These are phyloP conservation scores for Iberis amara DNA, from an alignment of 441 rosid species.

Conservation along the genomic window DNA sequence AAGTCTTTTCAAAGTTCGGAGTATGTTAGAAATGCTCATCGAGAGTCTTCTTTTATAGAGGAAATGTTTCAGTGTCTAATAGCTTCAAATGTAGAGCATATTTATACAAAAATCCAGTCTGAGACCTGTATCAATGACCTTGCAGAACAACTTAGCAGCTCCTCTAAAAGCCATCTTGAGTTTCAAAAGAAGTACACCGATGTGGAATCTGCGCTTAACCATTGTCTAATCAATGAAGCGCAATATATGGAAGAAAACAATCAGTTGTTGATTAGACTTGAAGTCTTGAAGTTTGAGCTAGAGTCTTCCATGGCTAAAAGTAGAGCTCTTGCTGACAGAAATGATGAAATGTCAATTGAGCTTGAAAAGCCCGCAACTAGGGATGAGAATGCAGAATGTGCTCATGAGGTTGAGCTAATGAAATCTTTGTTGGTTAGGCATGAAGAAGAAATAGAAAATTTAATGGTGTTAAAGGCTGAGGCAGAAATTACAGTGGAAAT, in stretches of 20 bases:
- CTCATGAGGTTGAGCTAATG: slow-evolving; percentile 48
- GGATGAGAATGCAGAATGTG: slow-evolving; percentile 37
- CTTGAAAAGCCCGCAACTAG: slow-evolving; percentile 41
- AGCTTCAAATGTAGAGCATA: slow-evolving; percentile 49
- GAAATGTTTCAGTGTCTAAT: slow-evolving; percentile 53
- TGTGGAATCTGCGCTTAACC: slow-evolving; percentile 45
- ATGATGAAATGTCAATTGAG: slow-evolving; percentile 39
- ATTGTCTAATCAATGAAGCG: slow-evolving; percentile 50
- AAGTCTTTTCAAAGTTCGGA: slow-evolving; percentile 40
- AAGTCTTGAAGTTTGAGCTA: slow-evolving; percentile 52
- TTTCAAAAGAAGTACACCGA: slow-evolving; percentile 50
- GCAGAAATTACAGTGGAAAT: slow-evolving; percentile 48
- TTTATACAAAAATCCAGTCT: slow-evolving; percentile 51
- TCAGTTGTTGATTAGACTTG: slow-evolving; percentile 42
- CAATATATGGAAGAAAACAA: slow-evolving; percentile 55
- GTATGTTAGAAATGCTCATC: slow-evolving; percentile 36
- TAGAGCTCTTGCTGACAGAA: slow-evolving; percentile 39
- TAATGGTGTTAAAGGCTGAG: slow-evolving; percentile 56
- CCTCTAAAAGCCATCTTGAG: slow-evolving; percentile 39
- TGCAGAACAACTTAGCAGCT: slow-evolving; percentile 42
- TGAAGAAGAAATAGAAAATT: slow-evolving; percentile 54
- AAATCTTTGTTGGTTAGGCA: slow-evolving; percentile 38
- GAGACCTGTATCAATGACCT: slow-evolving; percentile 46
- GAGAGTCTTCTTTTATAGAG: slow-evolving; percentile 45
- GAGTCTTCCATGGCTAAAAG: slow-evolving; percentile 55